A percentile compares a stretch with the other conserved stretches of the same genome.
phyloP scores from a whole-genome alignment of 164 flowering plant species.

The Buxus sempervirens region DNA sequence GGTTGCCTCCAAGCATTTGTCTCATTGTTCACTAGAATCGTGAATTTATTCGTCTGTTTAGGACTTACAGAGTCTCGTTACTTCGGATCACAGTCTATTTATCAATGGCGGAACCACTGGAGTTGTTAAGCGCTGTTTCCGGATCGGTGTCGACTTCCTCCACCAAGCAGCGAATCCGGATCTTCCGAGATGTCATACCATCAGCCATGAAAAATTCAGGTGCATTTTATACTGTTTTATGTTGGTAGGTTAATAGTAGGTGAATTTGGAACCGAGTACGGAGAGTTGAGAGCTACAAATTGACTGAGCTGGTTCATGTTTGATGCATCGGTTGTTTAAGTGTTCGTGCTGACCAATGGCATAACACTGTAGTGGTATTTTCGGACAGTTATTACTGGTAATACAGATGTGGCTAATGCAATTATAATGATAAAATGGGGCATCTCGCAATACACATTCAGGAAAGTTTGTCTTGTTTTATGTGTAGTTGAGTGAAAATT shows the following conservation, averaged over 20 bases:
- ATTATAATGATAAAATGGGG: background rate
- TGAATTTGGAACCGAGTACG: background rate
- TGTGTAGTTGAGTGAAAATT: too few relatives aligned
- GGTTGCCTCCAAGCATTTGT: too few relatives aligned
- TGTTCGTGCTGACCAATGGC: background rate
- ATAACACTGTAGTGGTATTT: background rate
- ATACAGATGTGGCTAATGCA: background rate
- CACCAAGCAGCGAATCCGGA: constrained; percentile 48
- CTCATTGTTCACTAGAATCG: background rate
- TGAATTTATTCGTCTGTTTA: background rate
- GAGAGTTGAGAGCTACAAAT: background rate
- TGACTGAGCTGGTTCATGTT: background rate
- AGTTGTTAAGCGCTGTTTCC: constrained; percentile 39
- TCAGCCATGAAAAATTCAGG: constrained; percentile 42
- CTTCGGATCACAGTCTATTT: background rate
- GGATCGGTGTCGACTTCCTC: constrained; percentile 54
- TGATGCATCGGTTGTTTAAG: background rate
- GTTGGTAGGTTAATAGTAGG: background rate
- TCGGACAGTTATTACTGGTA: background rate
- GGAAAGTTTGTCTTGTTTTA: too few relatives aligned
- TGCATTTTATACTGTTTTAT: background rate
- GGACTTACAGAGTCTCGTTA: background rate
- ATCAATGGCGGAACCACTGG: constrained; percentile 38
- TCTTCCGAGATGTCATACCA: constrained; percentile 56
- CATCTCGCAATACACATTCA: background rate